A percentile compares a stretch with the other conserved stretches of the same genome.
Conservation (phyloP, 768 basidiomycete species). For the Lentinus brumalis region DNA sequence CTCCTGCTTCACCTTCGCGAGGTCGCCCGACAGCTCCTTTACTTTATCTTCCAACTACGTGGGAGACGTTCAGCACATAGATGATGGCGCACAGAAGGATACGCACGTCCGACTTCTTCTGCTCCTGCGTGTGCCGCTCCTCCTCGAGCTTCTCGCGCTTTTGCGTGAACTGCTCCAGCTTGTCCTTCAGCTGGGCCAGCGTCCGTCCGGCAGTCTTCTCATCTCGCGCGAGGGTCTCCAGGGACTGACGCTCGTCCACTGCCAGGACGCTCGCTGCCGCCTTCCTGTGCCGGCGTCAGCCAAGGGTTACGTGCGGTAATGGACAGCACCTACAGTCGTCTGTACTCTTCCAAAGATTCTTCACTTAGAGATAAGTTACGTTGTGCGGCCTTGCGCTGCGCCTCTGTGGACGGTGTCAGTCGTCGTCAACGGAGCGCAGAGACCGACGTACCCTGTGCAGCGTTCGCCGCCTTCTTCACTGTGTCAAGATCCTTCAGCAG, state of each 20-base stretch:
- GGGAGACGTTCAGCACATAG: neutral
- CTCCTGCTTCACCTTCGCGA: slow-evolving; percentile 71
- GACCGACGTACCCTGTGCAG: slow-evolving; percentile 67
- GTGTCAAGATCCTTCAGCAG: slow-evolving; percentile 66
- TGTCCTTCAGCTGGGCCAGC: slow-evolving; percentile 66
- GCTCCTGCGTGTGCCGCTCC: slow-evolving; percentile 50
- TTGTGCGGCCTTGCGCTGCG: slow-evolving; percentile 69
- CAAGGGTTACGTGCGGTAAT: neutral
- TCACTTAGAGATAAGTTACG: slow-evolving; percentile 79
- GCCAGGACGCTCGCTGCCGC: slow-evolving; percentile 76
- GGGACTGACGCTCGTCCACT: slow-evolving; percentile 82
- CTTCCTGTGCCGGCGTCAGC: slow-evolving; percentile 54
- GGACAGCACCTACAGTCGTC: slow-evolving; percentile 58
- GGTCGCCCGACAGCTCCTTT: slow-evolving; percentile 54
- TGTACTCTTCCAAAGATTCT: slow-evolving; percentile 87
- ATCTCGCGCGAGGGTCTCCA: slow-evolving; percentile 80
- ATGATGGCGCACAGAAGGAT: neutral
- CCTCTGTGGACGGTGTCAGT: slow-evolving; percentile 50
- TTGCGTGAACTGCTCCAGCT: slow-evolving; percentile 62
- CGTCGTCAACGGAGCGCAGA: neutral
- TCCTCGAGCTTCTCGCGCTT: slow-evolving; percentile 57
- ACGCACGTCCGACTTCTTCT: slow-evolving; percentile 61
- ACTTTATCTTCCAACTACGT: slow-evolving; percentile 64
- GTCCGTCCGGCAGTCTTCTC: slow-evolving; percentile 73
- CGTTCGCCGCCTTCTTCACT: slow-evolving; percentile 70